Evolutionary conservation across 2,329 filamentous ascomycete species (phyloP).

Genomic region (Sphaerulina musiva): DNA sequence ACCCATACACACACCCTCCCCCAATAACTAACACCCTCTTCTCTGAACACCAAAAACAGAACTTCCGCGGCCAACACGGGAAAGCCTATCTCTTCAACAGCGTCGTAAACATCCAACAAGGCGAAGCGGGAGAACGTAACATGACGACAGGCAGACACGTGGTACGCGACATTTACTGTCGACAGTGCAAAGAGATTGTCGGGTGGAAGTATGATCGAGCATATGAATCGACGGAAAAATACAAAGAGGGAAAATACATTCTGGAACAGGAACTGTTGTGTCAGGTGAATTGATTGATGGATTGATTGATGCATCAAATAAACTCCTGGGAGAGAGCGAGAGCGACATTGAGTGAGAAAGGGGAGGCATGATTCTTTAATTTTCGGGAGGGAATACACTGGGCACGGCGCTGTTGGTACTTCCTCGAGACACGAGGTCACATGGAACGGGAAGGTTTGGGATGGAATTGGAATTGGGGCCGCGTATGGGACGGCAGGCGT

Average conservation of each 20-base stretch:
- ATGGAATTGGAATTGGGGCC: no score
- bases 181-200: conserved; percentile 84
- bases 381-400: no score
- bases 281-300: conserved; percentile 51
- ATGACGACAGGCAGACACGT: conserved; percentile 97
- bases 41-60: conserved; percentile 47
- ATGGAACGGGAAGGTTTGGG: no score
- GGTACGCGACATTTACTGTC: conserved; percentile 86
- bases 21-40: neutral
- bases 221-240: conserved; percentile 85
- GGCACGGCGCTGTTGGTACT: no score
- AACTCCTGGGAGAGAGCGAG: no score
- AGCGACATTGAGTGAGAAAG: neutral
- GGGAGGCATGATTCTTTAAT: neutral
- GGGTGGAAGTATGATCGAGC: conserved; percentile 99
- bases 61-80: conserved; percentile 96
- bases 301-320: no score
- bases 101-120: conserved; percentile 83
- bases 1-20: no score
- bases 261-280: conserved; percentile 86
- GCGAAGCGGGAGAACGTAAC: conserved; percentile 84
- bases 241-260: conserved; percentile 98
- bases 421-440: no score
- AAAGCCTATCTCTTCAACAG: conserved; percentile 94
- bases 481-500: no score